Evolutionary conservation across 345 rosid genomes (phyloP), one percentile per base, ranked within the genome.

Genomic region (Noccaea bulbosa): DNA sequence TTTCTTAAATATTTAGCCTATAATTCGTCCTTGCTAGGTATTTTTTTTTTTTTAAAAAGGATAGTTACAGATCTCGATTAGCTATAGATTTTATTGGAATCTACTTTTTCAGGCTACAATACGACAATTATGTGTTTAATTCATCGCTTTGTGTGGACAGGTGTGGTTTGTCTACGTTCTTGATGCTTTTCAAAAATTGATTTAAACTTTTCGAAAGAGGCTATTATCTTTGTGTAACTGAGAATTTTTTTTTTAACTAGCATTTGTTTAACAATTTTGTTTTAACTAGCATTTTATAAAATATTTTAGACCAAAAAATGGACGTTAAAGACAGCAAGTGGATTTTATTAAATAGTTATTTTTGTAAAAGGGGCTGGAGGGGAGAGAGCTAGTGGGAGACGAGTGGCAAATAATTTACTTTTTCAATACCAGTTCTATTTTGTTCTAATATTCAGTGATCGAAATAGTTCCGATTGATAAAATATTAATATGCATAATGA

Each of bases 111-210:
- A 66, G 61, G 67, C 60, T 58, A 58, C 6, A 58, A 49, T 57
- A 32, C n/a, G 41, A 58, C 41, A 59, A 43, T 74, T 44, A 44
- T 60, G 20, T 51, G 46, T 44, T 61, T 11, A 67, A 40, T 55
- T 75, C 50, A 61, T 68, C 68, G 57, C 64, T 75, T 68, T 68
- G 65, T 68, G 69, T 44, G 77, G 72, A 73, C 77, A 73, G 66
- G 73, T 9, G 45, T 75, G 57, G 58, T 37, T 68, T 69, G 61
- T 74, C 56, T 59, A 74, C 62, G 78, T 74, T 67, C 47, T 67
- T 59, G 57, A 35, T 74, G 63, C 78, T 74, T 74, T 74, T 67
- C 56, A 51, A 60, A 74, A 67, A 11, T 43, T 74, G 56, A 74
- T 67, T 63, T 14, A 44, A 44, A 52, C 78, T 74, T 74, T 75